Conservation (phyloP, 441 rosid genomes). For the Macaranga tanarius region DNA sequence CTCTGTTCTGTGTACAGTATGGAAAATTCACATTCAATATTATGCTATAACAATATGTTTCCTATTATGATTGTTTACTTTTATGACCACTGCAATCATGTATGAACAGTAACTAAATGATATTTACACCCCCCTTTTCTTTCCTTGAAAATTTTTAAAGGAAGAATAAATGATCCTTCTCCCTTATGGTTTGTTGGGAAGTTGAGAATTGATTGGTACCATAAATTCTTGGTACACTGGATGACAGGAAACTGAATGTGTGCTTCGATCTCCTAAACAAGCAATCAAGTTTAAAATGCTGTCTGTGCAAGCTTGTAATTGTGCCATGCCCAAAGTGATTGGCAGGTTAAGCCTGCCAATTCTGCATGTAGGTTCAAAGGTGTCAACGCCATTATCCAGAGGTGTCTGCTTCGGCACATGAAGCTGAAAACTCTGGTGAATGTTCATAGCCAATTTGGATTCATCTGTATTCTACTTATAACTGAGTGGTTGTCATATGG, state of each 20-base stretch:
- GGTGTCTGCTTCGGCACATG: constrained; percentile 45
- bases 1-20: background rate
- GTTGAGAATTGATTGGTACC: constrained; percentile 29
- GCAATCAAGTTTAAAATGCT: constrained; percentile 42
- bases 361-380: constrained; percentile 36
- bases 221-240: constrained; percentile 45
- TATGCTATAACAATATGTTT: background rate
- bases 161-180: background rate
- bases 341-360: constrained; percentile 44
- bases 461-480: constrained; percentile 9
- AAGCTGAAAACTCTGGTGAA: constrained; percentile 54
- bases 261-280: constrained; percentile 47
- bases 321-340: constrained; percentile 38
- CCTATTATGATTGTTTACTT: background rate
- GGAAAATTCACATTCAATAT: background rate
- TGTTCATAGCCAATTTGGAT: constrained; percentile 26
- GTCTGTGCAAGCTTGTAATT: constrained; percentile 45
- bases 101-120: background rate
- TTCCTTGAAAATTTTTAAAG: background rate
- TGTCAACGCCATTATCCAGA: constrained; percentile 35
- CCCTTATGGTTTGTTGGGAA: constrained; percentile 18
- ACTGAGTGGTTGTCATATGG: constrained; percentile 1
- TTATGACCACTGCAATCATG: background rate
- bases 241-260: constrained; percentile 73
- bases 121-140: background rate